Evolutionary conservation across 768 basidiomycete genomes (phyloP), one percentile per base, ranked within the genome.

Genomic region (Rhodotorula graminis): DNA sequence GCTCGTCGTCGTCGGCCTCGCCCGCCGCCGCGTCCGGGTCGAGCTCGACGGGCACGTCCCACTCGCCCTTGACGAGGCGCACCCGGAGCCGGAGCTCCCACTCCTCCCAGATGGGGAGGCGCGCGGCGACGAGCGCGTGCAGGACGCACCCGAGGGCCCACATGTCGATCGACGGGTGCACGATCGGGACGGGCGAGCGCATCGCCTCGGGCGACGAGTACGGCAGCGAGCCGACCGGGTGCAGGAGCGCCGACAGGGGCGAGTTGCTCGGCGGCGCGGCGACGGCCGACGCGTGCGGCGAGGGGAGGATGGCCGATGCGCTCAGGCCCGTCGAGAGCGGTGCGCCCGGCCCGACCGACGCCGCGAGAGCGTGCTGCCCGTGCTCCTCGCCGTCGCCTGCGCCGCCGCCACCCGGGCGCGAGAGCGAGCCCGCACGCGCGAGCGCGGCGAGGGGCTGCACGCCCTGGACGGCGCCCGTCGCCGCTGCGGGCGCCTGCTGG

Each of bases 91-190:
- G 84, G 2, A 93, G 93, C 80, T 99, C 95, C 78, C 91, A 99
- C 0, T 89, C 83, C 81, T 99, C 95, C 47, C 80, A 82, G 80
- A 97, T 97, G 0, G 96, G 96, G 14, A 98, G 83, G n/a, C 84
- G 83, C 6, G 93, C 93, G 0, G 88, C 88, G 29, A 98, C 84
- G 2, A 99, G 84, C 15, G 89, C 88, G 79, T 93, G 91, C 3
- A 99, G 87, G 73, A 96, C 85, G 66, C 93, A 88, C 0, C 96
- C 96, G 5, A 97, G 82, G 0, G 96, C 93, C 96, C 96, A 99
- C 42, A 98, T 88, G 75, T 99, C 96, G 31, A 70, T 94, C 0
- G 89, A 88, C 53, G 89, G 88, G 77, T 61, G 52, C 7, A 69
- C 40, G 67, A 77, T 62, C 25, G 80, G 78, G 11, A 75, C 50